Percentiles rank a stretch among this genome's conserved stretches.
phyloP scores from a whole-genome alignment of 148 eudicot genomes.

The Drosera capensis region DNA sequence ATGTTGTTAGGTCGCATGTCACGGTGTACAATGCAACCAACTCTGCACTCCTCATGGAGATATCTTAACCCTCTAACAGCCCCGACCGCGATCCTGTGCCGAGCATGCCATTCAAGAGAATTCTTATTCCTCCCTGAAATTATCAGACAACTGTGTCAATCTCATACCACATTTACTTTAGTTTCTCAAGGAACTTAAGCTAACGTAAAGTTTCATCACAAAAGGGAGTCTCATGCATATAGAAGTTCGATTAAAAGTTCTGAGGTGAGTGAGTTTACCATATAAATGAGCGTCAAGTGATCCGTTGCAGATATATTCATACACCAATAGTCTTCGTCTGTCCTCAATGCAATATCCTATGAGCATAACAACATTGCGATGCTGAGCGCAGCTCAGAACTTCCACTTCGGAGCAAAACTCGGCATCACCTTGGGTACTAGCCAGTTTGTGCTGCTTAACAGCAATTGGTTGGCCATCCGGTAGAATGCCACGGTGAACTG shows the following conservation, averaged over 20 bases:
- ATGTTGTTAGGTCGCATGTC: slow-evolving; percentile 75
- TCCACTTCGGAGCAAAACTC: slow-evolving; percentile 59
- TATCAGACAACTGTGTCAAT: no score
- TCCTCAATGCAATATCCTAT: slow-evolving; percentile 55
- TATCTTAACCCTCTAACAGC: slow-evolving; percentile 61
- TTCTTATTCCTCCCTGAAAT: slow-evolving; percentile 34
- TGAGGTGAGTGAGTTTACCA: slow-evolving; percentile 13
- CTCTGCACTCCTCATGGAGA: slow-evolving; percentile 73
- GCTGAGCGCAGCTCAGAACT: slow-evolving; percentile 64
- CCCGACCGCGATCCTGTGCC: slow-evolving; percentile 55
- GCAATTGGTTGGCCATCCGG: slow-evolving; percentile 50
- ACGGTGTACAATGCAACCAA: slow-evolving; percentile 68
- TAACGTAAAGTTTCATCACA: background rate
- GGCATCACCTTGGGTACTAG: slow-evolving; percentile 50
- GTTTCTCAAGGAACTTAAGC: no score
- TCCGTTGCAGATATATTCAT: slow-evolving; percentile 50
- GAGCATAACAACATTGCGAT: slow-evolving; percentile 52
- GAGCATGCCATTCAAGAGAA: slow-evolving; percentile 50
- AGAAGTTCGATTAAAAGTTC: background rate
- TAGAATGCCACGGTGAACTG: slow-evolving; percentile 45
- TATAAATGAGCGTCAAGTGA: slow-evolving; percentile 45
- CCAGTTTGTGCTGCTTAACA: slow-evolving; percentile 51
- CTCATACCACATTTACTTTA: no score
- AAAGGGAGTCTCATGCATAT: background rate
- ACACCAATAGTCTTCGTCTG: slow-evolving; percentile 39